Base-by-base conservation (phyloP, 1,284 basidiomycete genomes). In the Ustilago hordei region DNA sequence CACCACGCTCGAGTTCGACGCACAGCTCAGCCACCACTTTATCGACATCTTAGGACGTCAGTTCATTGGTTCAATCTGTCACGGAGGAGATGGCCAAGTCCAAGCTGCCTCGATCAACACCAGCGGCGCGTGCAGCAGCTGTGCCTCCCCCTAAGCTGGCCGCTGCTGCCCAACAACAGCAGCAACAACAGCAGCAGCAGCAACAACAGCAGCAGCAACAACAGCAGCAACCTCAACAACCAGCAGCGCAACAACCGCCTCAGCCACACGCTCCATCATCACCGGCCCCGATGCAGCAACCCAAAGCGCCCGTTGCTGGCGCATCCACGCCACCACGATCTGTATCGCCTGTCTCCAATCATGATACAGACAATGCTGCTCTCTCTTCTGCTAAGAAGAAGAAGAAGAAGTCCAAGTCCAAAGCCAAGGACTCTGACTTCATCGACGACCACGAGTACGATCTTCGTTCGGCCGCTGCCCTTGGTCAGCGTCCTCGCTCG, bases 341-440 rank as follows among this genome's bases (percentile, higher is more conserved):
- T 13, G 41, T 63, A 6, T 78, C 72, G 28, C 76, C 71, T 28
- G 54, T 58, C 55, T 75, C 68, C 19, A 60, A 64, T 11, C 71
- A 68, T 50, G 69, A 75, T 54, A 54, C 55, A 47, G 76, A 78
- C 60, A 67, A 34, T 34, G 64, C 57, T 32, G 57, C 63, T 15
- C 65, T 69, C 48, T 69, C 64, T 28, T 78, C 75, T 11, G 65
- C 69, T 19, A 81, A 82, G 64, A 83, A 81, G 76, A 81, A 82
- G 74, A 82, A 82, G 69, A 83, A 80, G 38, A 83, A 83, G 78
- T 78, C 75, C 60, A 83, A 83, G 60, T 71, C 68, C 36, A 83
- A 81, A 57, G 67, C 76, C 47, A 75, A 72, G 63, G 76, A 76
- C 50, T 36, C 63, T 47, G 77, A 81, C 56, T 69, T 64, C 39